Evolutionary conservation across 176 grass and related monocot species (phyloP).

Genomic region (barley (Hordeum vulgare)): DNA sequence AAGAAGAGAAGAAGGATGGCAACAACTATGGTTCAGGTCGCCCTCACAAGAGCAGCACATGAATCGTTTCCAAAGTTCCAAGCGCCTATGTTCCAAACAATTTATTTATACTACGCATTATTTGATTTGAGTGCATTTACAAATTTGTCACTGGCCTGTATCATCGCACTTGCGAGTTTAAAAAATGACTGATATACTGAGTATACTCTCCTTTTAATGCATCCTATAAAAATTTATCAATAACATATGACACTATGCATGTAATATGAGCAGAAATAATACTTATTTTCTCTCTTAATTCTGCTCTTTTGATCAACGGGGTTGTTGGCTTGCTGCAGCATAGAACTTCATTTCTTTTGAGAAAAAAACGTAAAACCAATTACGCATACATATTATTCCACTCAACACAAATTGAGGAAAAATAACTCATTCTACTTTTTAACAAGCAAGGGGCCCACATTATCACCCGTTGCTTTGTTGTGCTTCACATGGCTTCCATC

Average conservation of each 20-base stretch:
- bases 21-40: too few relatives aligned
- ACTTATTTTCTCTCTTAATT: not conserved
- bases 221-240: too few relatives aligned
- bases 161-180: too few relatives aligned
- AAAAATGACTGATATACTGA: too few relatives aligned
- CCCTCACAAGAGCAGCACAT: too few relatives aligned
- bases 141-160: too few relatives aligned
- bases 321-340: not conserved
- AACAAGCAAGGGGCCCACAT: conserved; percentile 79
- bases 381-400: not conserved
- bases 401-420: conserved; percentile 2
- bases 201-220: too few relatives aligned
- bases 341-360: not conserved
- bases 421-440: conserved; percentile 52
- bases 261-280: not conserved
- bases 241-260: not conserved
- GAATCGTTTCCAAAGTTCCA: too few relatives aligned
- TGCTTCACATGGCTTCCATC: conserved; percentile 92
- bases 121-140: too few relatives aligned
- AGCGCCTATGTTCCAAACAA: too few relatives aligned
- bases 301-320: not conserved
- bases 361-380: not conserved
- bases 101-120: too few relatives aligned
- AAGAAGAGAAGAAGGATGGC: too few relatives aligned
- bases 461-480: conserved; percentile 95